phyloP scores from a whole-genome alignment of 768 basidiomycete genomes.

The Boletus reticulatus region DNA sequence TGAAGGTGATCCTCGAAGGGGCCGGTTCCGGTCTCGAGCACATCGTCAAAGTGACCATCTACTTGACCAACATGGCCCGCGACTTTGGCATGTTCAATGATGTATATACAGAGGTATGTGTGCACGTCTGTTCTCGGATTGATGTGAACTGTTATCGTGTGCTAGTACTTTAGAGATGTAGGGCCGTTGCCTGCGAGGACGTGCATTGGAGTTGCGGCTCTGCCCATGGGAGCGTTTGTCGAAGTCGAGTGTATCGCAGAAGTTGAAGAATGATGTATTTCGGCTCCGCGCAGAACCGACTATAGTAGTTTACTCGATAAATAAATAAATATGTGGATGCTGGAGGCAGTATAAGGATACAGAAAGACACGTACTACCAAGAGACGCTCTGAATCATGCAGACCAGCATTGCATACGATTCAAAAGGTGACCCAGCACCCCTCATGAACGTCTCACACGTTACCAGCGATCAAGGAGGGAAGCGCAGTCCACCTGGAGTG shows the following conservation, averaged over 20 bases:
- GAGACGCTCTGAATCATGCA: neutral
- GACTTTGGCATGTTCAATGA: constrained; percentile 41
- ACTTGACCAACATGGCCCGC: constrained; percentile 34
- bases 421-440: neutral
- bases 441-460: neutral
- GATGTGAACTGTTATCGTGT: neutral
- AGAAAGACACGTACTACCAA: neutral
- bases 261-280: neutral
- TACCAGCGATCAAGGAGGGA: constrained; percentile 6
- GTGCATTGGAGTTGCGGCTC: constrained; percentile 52
- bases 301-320: neutral
- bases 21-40: constrained; percentile 37
- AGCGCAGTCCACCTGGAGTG: neutral
- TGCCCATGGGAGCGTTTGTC: constrained; percentile 53
- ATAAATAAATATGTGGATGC: neutral
- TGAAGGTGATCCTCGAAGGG: constrained; percentile 35
- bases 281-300: neutral
- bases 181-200: constrained; percentile 53
- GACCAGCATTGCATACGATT: neutral
- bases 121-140: no score
- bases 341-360: no score
- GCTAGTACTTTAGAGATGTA: constrained; percentile 25
- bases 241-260: constrained; percentile 65
- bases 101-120: constrained; percentile 34
- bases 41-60: constrained; percentile 42